A percentile compares a stretch with the other conserved stretches of the same genome.
These are phyloP conservation scores for Aphanomyces stellatus DNA, from an alignment of 352 stramenopile genomes.

Conservation along the genomic window DNA sequence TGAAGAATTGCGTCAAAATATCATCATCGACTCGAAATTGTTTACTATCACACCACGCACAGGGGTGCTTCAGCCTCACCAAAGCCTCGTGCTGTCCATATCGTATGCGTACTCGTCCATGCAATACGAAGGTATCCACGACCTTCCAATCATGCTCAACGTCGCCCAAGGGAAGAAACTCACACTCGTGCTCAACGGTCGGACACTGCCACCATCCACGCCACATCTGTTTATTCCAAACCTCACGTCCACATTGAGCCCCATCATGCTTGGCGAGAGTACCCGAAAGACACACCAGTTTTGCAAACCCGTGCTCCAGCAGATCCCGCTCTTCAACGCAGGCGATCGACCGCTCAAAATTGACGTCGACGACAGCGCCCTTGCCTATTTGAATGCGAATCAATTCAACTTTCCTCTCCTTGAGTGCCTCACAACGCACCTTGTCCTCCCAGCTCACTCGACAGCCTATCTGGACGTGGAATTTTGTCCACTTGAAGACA, in stretches of 20 bases:
- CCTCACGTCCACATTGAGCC: slow-evolving; percentile 47
- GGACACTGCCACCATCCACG: slow-evolving; percentile 52
- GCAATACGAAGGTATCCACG: slow-evolving; percentile 72
- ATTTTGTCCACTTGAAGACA: slow-evolving; percentile 64
- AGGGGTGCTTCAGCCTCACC: slow-evolving; percentile 32
- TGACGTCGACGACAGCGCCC: slow-evolving; percentile 47
- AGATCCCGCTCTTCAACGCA: slow-evolving; percentile 68
- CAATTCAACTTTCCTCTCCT: slow-evolving; percentile 52
- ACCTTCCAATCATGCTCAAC: slow-evolving; percentile 78
- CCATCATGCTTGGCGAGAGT: slow-evolving; percentile 67
- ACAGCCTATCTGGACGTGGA: slow-evolving; percentile 60
- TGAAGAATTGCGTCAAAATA: slow-evolving; percentile 59
- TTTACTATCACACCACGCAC: slow-evolving; percentile 48
- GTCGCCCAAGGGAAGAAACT: slow-evolving; percentile 88
- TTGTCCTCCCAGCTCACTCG: slow-evolving; percentile 53
- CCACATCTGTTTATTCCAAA: slow-evolving; percentile 62
- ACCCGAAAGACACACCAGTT: slow-evolving; percentile 19
- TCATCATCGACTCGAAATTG: slow-evolving; percentile 74
- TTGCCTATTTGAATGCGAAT: slow-evolving; percentile 42
- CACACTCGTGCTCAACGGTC: slow-evolving; percentile 73
- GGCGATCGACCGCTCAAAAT: slow-evolving; percentile 60
- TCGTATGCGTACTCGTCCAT: slow-evolving; percentile 62
- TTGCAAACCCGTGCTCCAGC: slow-evolving; percentile 40
- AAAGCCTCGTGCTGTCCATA: slow-evolving; percentile 56
- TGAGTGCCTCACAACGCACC: slow-evolving; percentile 34